Evolutionary conservation across 169 alveolate genomes (phyloP).

Genomic region (Cryptosporidium muris): DNA sequence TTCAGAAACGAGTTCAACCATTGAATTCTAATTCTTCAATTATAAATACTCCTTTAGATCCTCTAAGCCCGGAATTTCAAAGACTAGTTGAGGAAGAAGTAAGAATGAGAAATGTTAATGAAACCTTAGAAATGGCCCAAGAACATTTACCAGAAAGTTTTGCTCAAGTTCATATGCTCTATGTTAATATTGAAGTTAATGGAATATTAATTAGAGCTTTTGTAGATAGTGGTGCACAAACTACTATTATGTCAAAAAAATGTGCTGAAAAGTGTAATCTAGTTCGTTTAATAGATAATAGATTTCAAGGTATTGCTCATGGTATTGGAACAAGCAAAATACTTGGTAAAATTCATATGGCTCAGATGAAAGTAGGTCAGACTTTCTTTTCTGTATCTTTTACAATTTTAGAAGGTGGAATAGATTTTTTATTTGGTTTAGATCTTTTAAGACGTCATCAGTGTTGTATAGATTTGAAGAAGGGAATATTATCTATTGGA

Average conservation of each 20-base stretch:
- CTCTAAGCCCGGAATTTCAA: slow-evolving; percentile 89
- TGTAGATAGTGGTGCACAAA: slow-evolving; percentile 97
- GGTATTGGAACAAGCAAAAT: slow-evolving; percentile 94
- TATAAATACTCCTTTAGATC: slow-evolving; percentile 75
- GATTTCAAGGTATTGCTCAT: slow-evolving; percentile 92
- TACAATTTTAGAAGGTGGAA: slow-evolving; percentile 89
- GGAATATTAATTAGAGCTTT: slow-evolving; percentile 89
- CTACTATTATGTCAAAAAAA: slow-evolving; percentile 89
- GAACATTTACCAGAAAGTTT: slow-evolving; percentile 82
- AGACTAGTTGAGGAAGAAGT: slow-evolving; percentile 86
- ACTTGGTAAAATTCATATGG: slow-evolving; percentile 94
- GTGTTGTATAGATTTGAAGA: slow-evolving; percentile 89
- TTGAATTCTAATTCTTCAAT: slow-evolving; percentile 33
- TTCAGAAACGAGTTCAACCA: neutral
- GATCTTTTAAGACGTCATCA: slow-evolving; percentile 91
- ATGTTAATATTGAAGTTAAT: slow-evolving; percentile 88
- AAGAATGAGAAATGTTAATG: slow-evolving; percentile 83
- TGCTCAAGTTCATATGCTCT: slow-evolving; percentile 89
- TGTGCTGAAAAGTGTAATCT: slow-evolving; percentile 91
- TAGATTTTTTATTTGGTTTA: slow-evolving; percentile 93
- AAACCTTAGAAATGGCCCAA: slow-evolving; percentile 83
- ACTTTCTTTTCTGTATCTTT: slow-evolving; percentile 87
- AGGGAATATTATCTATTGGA: slow-evolving; percentile 85
- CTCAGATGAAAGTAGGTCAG: slow-evolving; percentile 90
- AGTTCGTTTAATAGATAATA: slow-evolving; percentile 87